Evolutionary conservation across 257 asterid species (phyloP).

Genomic region (Salvia hispanica): DNA sequence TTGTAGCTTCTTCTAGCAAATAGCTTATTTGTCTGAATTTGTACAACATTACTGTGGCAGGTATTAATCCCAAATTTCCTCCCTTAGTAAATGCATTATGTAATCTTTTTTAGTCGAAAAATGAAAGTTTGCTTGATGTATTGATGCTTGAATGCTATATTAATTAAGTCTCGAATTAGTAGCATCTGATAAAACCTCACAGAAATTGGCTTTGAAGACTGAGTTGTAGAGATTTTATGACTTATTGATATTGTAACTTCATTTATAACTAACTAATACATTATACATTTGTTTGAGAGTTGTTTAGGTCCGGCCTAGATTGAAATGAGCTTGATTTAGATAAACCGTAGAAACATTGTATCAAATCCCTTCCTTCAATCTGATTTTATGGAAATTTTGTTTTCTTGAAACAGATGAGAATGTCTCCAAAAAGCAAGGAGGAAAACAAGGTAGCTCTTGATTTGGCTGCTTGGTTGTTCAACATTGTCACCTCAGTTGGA

Average conservation of each 20-base stretch:
- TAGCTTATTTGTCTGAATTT: background rate
- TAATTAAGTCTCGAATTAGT: no score
- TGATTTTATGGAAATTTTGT: background rate
- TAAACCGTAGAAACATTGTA: background rate
- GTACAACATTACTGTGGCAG: background rate
- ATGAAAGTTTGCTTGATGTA: background rate
- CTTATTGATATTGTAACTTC: background rate
- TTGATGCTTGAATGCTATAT: background rate
- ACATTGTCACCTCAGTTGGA: constrained; percentile 82
- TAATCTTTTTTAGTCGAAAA: background rate
- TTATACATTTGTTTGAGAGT: background rate
- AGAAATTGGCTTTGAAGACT: background rate
- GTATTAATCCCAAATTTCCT: background rate
- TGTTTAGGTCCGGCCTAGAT: constrained; percentile 2
- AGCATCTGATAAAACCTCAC: background rate
- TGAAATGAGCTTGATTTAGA: background rate
- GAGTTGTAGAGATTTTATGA: background rate
- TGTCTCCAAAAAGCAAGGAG: constrained; percentile 54
- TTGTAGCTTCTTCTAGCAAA: background rate
- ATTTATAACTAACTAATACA: background rate
- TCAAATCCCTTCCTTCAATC: background rate
- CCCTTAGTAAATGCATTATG: background rate
- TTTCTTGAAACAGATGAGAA: constrained; percentile 37
- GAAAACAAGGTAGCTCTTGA: constrained; percentile 51
- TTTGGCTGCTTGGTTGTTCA: constrained; percentile 68